These are phyloP conservation scores for Stagonosporopsis tanaceti DNA, from an alignment of 2,329 filamentous ascomycete species.

Conservation along the genomic window DNA sequence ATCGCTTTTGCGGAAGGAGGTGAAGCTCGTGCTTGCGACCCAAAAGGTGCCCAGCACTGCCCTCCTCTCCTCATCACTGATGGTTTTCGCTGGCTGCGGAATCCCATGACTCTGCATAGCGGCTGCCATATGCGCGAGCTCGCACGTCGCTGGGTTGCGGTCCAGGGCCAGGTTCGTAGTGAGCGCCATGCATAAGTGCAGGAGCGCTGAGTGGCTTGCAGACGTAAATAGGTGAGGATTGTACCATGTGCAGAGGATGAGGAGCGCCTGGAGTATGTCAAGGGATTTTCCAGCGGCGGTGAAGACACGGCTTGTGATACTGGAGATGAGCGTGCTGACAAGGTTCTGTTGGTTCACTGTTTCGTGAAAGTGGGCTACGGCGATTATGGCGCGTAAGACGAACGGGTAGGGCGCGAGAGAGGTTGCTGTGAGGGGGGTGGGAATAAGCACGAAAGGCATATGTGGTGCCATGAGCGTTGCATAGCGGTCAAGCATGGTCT, in stretches of 20 bases:
- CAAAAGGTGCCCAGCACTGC: conserved; percentile 19
- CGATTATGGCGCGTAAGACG: background rate
- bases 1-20: conserved; percentile 13
- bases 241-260: conserved; percentile 17
- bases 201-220: conserved; percentile 8
- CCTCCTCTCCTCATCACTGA: conserved; percentile 17
- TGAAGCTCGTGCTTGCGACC: conserved; percentile 8
- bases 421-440: background rate
- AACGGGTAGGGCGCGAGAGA: background rate
- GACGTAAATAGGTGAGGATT: conserved; percentile 16
- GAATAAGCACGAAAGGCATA: background rate
- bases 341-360: background rate
- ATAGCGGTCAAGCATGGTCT: background rate
- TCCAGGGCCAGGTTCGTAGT: conserved; percentile 14
- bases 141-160: conserved; percentile 7
- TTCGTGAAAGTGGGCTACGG: conserved; percentile 4
- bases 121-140: conserved; percentile 9
- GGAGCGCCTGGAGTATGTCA: conserved; percentile 13
- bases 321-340: background rate
- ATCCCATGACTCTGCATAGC: conserved; percentile 12
- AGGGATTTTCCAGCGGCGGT: conserved; percentile 4
- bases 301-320: background rate
- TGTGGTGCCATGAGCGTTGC: background rate
- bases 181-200: conserved; percentile 23
- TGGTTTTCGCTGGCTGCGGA: conserved; percentile 5